Evolutionary conservation across 257 asterid species (phyloP).

Genomic region (Nicotiana knightiana): DNA sequence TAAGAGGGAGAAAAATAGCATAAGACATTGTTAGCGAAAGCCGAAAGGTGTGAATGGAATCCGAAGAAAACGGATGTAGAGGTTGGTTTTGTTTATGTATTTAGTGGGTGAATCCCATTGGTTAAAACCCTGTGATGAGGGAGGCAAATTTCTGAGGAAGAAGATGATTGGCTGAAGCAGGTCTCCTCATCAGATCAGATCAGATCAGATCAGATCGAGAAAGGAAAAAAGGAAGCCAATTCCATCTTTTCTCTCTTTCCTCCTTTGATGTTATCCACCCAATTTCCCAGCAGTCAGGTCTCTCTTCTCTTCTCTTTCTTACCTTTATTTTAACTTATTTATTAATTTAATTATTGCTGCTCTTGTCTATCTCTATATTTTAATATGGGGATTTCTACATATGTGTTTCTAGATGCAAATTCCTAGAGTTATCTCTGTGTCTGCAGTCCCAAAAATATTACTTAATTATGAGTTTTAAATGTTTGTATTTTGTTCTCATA

Average conservation of each 20-base stretch:
- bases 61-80: background rate
- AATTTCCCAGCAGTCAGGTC: constrained; percentile 11
- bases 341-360: background rate
- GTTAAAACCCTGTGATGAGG: constrained; percentile 11
- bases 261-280: constrained; percentile 23
- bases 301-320: constrained; percentile 23
- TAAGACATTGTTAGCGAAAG: background rate
- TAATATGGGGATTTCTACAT: background rate
- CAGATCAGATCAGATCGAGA: background rate
- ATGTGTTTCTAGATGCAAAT: background rate
- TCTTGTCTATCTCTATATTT: background rate
- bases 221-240: constrained; percentile 14
- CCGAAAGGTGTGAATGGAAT: constrained; percentile 22
- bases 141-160: constrained; percentile 6
- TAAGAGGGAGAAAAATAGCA: background rate
- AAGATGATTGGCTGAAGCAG: constrained; percentile 31
- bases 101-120: constrained; percentile 11
- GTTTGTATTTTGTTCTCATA: too few relatives aligned
- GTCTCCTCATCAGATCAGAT: constrained; percentile 24
- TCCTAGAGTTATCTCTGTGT: background rate
- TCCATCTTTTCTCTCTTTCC: background rate
- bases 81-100: background rate
- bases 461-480: too few relatives aligned
- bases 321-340: background rate
- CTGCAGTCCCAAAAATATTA: background rate